Percentiles rank a stretch among this genome's conserved stretches.
These are phyloP conservation scores for Amylocarpus encephaloides DNA, from an alignment of 2,329 filamentous ascomycete species.

Conservation along the genomic window DNA sequence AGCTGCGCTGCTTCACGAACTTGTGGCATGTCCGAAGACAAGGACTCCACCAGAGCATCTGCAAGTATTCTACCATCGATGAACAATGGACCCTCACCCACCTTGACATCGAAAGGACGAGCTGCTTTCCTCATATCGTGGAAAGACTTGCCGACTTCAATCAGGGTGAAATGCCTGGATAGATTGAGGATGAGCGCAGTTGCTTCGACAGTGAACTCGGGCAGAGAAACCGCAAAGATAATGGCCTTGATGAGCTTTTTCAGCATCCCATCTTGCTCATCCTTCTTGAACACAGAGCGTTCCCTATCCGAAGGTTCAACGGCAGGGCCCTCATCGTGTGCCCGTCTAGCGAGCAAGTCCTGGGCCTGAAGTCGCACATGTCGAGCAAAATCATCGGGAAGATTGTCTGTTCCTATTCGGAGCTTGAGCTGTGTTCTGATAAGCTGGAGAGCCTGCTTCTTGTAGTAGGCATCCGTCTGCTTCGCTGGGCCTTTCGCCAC, in stretches of 20 bases:
- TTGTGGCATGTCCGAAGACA: slow-evolving; percentile 75
- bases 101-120: slow-evolving; percentile 75
- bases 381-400: slow-evolving; percentile 84
- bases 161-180: slow-evolving; percentile 81
- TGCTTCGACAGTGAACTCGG: slow-evolving; percentile 72
- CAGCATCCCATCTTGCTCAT: slow-evolving; percentile 72
- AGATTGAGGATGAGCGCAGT: slow-evolving; percentile 70
- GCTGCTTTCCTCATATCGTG: slow-evolving; percentile 69
- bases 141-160: slow-evolving; percentile 83
- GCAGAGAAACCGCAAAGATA: slow-evolving; percentile 77
- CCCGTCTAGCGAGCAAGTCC: slow-evolving; percentile 67
- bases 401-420: slow-evolving; percentile 75
- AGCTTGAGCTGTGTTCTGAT: slow-evolving; percentile 87
- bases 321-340: slow-evolving; percentile 58
- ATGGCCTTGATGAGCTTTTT: slow-evolving; percentile 85
- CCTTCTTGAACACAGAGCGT: slow-evolving; percentile 80
- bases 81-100: slow-evolving; percentile 79
- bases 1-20: slow-evolving; percentile 79
- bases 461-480: slow-evolving; percentile 71
- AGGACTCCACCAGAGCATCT: slow-evolving; percentile 82
- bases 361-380: slow-evolving; percentile 84
- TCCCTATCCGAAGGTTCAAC: slow-evolving; percentile 73
- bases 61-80: slow-evolving; percentile 83
- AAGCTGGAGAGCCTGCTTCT: slow-evolving; percentile 83
- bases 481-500: slow-evolving; percentile 56